Base-by-base conservation (phyloP, 2,329 filamentous ascomycete genomes). In the Pseudocercospora musae region DNA sequence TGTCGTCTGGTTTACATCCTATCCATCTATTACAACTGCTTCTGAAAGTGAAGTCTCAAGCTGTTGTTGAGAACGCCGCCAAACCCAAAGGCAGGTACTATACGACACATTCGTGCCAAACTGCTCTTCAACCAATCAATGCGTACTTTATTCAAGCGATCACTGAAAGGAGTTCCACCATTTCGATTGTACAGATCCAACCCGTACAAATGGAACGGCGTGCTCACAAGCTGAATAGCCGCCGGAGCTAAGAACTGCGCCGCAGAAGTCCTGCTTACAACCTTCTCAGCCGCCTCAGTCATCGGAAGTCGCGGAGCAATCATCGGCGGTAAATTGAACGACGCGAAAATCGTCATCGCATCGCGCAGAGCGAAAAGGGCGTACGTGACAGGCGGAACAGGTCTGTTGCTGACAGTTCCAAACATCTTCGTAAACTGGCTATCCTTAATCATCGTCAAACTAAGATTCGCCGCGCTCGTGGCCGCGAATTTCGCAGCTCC, bases 381-480 rank as follows among this genome's bases (percentile, higher is more conserved):
- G 77, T 92, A 95, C 8, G 88, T 90, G 1, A 89, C 81, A 31
- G 86, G 77, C 0, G 90, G 87, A 0, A 96, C 89, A 65, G 80
- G 67, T 53, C 79, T 69, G 27, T 77, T 66, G 78, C 83, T 60
- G 3, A 77, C 74, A 0, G 89, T 86, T 11, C 91, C 91, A 75
- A 96, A 96, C 72, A 96, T 84, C 71, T 87, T 85, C 0, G 91
- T 91, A 75, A 94, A 96, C 64, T 89, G 86, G 70, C 88, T 88
- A 78, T 96, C 93, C 77, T 96, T 97, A 83, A 95, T 92, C 52
- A 96, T 86, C 76, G 91, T 92, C 37, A 96, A 82, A 7, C 87
- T 85, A 76, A 96, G 88, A 78, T 97, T 98, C 59, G 92, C 87
- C n/a, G 85, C 79, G 15, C 87, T 90, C 1, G 91, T 94, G 56